Percentiles rank a stretch among this genome's conserved stretches.
phyloP scores from a whole-genome alignment of 805 yeast genomes.

The Candida ortonii region DNA sequence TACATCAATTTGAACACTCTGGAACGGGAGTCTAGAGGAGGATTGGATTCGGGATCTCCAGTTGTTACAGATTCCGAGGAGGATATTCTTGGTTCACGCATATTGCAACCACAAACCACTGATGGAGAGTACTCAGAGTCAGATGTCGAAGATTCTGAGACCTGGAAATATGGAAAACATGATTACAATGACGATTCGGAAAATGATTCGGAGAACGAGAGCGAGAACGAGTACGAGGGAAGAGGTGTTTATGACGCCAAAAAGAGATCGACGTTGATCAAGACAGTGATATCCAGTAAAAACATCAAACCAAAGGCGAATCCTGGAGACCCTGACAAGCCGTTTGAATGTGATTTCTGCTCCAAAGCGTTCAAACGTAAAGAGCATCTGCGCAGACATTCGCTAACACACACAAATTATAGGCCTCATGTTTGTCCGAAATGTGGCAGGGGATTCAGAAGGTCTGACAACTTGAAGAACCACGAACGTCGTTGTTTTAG shows the following conservation, averaged over 20 bases:
- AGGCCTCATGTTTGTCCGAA: conserved; percentile 27
- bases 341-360: conserved; percentile 27
- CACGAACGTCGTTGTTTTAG: conserved; percentile 26
- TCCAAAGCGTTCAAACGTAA: conserved; percentile 27
- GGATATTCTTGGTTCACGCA: too few relatives aligned
- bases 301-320: conserved; percentile 21
- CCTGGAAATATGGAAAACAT: conserved; percentile 1
- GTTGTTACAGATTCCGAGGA: too few relatives aligned
- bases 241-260: conserved; percentile 2
- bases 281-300: conserved; percentile 22
- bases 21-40: neutral
- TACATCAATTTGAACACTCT: conserved; percentile 19
- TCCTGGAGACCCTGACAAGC: conserved; percentile 20
- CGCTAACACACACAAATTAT: conserved; percentile 26
- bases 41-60: too few relatives aligned
- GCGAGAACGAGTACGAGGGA: conserved; percentile 5
- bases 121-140: conserved; percentile 3
- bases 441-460: conserved; percentile 28
- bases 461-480: conserved; percentile 29
- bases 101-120: neutral
- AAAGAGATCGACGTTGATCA: conserved; percentile 17
- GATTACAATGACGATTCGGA: conserved; percentile 4
- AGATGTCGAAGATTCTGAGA: conserved; percentile 1
- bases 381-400: conserved; percentile 28
- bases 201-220: conserved; percentile 2